Evolutionary conservation across 345 rosid species (phyloP).

Genomic region (Dimocarpus longan): DNA sequence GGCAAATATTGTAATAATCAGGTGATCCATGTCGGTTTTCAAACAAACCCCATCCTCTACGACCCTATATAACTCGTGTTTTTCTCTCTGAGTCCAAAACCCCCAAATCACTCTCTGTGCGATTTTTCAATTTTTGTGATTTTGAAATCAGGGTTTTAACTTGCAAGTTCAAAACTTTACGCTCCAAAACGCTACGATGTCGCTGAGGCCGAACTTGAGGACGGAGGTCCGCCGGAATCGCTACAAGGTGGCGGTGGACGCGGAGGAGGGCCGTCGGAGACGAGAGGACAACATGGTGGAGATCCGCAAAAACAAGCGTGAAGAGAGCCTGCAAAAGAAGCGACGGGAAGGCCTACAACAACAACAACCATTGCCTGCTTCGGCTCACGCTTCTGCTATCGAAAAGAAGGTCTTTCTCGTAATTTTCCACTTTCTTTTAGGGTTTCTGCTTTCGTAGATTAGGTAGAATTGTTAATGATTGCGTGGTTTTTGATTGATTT

Average conservation of each 20-base stretch:
- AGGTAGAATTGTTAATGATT: slow-evolving; percentile 1
- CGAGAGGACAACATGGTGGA: slow-evolving; percentile 93
- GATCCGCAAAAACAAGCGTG: slow-evolving; percentile 85
- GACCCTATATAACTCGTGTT: neutral
- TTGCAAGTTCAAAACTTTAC: neutral
- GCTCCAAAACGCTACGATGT: slow-evolving; percentile 39
- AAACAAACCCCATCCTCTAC: neutral
- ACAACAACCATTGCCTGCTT: slow-evolving; percentile 46
- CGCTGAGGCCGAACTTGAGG: slow-evolving; percentile 75
- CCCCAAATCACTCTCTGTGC: neutral
- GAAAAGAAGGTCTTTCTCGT: slow-evolving; percentile 55
- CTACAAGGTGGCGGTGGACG: slow-evolving; percentile 85
- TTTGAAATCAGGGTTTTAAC: neutral
- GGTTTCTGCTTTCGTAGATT: neutral
- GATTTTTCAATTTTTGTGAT: neutral
- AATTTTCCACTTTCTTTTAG: neutral
- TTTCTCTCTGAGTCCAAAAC: neutral
- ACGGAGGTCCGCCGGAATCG: slow-evolving; percentile 72
- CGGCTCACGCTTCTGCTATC: slow-evolving; percentile 43
- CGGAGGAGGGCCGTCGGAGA: slow-evolving; percentile 84
- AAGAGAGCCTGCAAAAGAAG: slow-evolving; percentile 87
- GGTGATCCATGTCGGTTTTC: slow-evolving; percentile 24
- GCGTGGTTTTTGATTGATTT: neutral
- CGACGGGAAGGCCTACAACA: slow-evolving; percentile 80
- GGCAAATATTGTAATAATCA: slow-evolving; percentile 29